phyloP scores from a whole-genome alignment of 495 filamentous ascomycete genomes.

The Glutinoglossum americanum region DNA sequence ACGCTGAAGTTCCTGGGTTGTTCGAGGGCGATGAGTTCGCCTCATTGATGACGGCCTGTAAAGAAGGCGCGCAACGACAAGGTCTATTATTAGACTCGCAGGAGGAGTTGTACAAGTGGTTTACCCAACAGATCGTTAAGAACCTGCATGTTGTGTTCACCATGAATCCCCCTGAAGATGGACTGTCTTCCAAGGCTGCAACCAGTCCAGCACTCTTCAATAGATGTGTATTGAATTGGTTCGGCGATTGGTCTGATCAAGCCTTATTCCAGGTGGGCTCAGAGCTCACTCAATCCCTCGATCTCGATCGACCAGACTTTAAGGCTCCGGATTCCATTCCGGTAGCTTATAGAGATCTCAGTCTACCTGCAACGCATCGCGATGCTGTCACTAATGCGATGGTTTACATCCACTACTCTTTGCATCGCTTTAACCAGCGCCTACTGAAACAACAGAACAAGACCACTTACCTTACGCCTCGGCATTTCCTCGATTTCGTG shows the following conservation, averaged over 20 bases:
- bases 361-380: constrained; percentile 67
- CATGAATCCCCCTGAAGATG: constrained; percentile 98
- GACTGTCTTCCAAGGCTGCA: constrained; percentile 82
- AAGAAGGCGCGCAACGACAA: constrained; percentile 92
- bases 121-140: constrained; percentile 96
- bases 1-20: constrained; percentile 91
- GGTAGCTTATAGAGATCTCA: constrained; percentile 69
- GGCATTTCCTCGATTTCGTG: constrained; percentile 96
- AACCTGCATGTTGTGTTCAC: constrained; percentile 98
- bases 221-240: constrained; percentile 98
- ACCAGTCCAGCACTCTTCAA: constrained; percentile 97
- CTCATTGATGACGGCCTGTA: constrained; percentile 93
- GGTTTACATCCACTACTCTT: constrained; percentile 93
- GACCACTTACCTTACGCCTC: constrained; percentile 78
- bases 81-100: constrained; percentile 86
- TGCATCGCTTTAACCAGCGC: constrained; percentile 74
- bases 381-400: constrained; percentile 88
- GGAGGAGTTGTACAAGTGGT: constrained; percentile 99
- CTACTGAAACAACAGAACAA: constrained; percentile 79
- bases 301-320: constrained; percentile 73
- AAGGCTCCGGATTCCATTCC: constrained; percentile 77
- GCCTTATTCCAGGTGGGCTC: constrained; percentile 94
- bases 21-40: constrained; percentile 96
- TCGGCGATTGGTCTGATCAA: constrained; percentile 98
- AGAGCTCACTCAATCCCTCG: constrained; percentile 85